Conservation (phyloP, 257 asterid species). For the Mitragyna speciosa region DNA sequence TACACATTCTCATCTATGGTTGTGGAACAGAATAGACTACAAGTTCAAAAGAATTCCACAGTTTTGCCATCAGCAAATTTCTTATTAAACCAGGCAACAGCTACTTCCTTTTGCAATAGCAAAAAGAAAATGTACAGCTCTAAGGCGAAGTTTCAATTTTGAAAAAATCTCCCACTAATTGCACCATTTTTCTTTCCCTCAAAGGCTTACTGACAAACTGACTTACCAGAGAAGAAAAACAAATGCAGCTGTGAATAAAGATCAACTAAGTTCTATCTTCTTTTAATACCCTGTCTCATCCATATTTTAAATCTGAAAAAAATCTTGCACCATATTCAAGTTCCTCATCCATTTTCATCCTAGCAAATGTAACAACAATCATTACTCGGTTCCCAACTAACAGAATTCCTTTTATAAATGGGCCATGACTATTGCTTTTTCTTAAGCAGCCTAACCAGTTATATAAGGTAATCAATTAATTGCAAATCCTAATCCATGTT, state of each 20-base stretch:
- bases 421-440: not conserved
- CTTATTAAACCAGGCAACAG: not conserved
- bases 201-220: not conserved
- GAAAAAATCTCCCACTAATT: not conserved
- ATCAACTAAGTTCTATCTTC: not conserved
- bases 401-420: not conserved
- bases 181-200: not conserved
- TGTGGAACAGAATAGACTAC: not conserved
- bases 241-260: not conserved
- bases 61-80: not conserved
- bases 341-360: not conserved
- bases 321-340: not conserved
- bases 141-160: not conserved
- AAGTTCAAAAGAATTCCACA: not conserved
- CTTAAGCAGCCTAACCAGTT: not conserved
- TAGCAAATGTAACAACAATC: not conserved
- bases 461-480: not conserved
- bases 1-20: not conserved
- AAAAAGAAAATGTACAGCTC: not conserved
- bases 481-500: conserved; percentile 3
- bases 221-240: not conserved
- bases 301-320: not conserved
- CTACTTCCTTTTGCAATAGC: not conserved
- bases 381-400: not conserved
- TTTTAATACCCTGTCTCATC: not conserved